Conservation (phyloP, 1,284 basidiomycete species). For the Pseudomicrostroma phylloplanum region DNA sequence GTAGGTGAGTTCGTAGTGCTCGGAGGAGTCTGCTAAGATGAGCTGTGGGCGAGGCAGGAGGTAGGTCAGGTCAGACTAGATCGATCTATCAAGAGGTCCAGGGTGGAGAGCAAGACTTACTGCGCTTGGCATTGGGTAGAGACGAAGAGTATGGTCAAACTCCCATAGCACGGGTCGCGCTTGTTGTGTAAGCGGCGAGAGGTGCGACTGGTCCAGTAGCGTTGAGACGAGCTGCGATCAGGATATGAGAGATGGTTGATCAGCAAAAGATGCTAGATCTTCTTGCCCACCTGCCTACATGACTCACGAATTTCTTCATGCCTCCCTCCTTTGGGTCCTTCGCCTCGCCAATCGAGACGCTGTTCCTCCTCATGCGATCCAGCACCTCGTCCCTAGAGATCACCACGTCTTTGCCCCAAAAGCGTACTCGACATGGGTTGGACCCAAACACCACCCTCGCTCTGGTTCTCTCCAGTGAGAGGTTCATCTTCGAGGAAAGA, state of each 20-base stretch:
- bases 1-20: constrained; percentile 91
- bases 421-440: constrained; percentile 90
- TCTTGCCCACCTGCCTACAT: neutral
- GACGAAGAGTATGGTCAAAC: constrained; percentile 80
- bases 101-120: constrained; percentile 55
- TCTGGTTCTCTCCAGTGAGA: constrained; percentile 15
- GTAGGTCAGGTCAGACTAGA: neutral
- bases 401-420: constrained; percentile 93
- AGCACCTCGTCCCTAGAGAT: constrained; percentile 88
- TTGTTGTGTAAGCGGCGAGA: constrained; percentile 68
- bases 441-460: constrained; percentile 60
- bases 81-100: neutral
- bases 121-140: constrained; percentile 90
- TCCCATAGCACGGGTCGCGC: constrained; percentile 85
- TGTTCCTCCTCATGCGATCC: constrained; percentile 84
- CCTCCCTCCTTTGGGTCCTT: constrained; percentile 21
- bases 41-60: constrained; percentile 57
- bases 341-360: constrained; percentile 38
- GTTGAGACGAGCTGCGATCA: constrained; percentile 43
- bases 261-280: neutral
- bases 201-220: constrained; percentile 55
- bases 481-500: constrained; percentile 12
- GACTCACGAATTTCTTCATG: constrained; percentile 41
- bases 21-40: constrained; percentile 93
- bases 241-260: neutral